Percentiles rank a stretch among this genome's conserved stretches.
Conservation (phyloP, 2,329 filamentous ascomycete species). For the Fusarium torreyae region DNA sequence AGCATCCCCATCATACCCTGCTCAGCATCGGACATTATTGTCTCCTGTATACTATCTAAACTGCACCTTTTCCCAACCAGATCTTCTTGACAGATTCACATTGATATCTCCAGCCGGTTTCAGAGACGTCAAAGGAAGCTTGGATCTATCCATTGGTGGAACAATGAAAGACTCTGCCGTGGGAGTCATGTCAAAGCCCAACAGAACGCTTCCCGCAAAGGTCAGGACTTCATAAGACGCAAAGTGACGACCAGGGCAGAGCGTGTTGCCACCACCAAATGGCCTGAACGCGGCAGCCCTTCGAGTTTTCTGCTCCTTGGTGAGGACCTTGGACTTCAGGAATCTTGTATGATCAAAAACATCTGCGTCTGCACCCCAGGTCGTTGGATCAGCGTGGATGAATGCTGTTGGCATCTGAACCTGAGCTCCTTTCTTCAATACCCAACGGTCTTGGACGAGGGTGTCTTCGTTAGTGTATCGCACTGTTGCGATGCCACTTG, state of each 20-base stretch:
- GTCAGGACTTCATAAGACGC: slow-evolving; percentile 38
- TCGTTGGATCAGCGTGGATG: slow-evolving; percentile 37
- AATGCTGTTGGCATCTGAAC: slow-evolving; percentile 45
- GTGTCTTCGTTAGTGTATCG: slow-evolving; percentile 44
- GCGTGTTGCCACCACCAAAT: slow-evolving; percentile 39
- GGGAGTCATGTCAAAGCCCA: slow-evolving; percentile 34
- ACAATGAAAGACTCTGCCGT: slow-evolving; percentile 15
- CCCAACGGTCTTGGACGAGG: slow-evolving; percentile 24
- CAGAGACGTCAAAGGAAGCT: slow-evolving; percentile 37
- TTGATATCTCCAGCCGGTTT: slow-evolving; percentile 32
- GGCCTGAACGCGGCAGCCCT: slow-evolving; percentile 37
- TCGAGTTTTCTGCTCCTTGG: slow-evolving; percentile 32
- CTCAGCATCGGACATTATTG: too few species aligned
- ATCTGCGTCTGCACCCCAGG: slow-evolving; percentile 37
- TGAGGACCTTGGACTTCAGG: slow-evolving; percentile 19
- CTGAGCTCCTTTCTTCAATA: slow-evolving; percentile 41
- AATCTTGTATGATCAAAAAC: slow-evolving; percentile 41
- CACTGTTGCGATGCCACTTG: slow-evolving; percentile 40
- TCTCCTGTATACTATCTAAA: slow-evolving; percentile 15
- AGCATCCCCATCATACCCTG: too few species aligned
- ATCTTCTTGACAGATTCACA: slow-evolving; percentile 6
- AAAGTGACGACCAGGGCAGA: slow-evolving; percentile 41
- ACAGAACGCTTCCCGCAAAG: slow-evolving; percentile 31
- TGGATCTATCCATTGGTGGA: slow-evolving; percentile 38
- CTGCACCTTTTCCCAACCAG: not conserved